These are phyloP conservation scores for Xerocomellus dryophilus DNA, from an alignment of 768 basidiomycete species.

Conservation along the genomic window DNA sequence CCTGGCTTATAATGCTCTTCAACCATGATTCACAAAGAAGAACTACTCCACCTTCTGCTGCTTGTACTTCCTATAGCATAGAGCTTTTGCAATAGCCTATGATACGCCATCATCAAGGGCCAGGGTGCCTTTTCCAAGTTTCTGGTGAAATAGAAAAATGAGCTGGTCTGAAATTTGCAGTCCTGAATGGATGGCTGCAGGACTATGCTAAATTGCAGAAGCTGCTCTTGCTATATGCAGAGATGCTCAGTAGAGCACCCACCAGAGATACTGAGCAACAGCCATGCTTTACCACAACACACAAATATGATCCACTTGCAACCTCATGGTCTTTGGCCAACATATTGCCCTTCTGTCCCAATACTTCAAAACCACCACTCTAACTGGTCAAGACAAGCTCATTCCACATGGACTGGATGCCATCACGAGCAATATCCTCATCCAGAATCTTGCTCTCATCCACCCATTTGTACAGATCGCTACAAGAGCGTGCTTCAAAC, in stretches of 20 bases:
- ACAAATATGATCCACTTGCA: background rate
- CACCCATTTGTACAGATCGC: background rate
- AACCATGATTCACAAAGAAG: too few relatives aligned
- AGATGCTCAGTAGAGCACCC: slow-evolving; percentile 17
- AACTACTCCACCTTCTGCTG: too few relatives aligned
- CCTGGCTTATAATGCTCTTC: too few relatives aligned
- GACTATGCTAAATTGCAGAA: slow-evolving; percentile 12
- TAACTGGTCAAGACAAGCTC: background rate
- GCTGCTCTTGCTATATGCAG: background rate
- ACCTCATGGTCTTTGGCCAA: background rate
- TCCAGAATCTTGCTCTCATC: background rate
- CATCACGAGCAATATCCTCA: background rate
- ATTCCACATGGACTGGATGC: slow-evolving; percentile 6
- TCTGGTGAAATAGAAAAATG: fast-evolving
- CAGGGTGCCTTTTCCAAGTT: background rate
- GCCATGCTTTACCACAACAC: background rate
- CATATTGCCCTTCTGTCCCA: background rate
- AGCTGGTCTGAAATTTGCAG: background rate
- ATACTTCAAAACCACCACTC: background rate
- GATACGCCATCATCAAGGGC: fast-evolving
- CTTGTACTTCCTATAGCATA: too few relatives aligned
- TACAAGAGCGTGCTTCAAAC: background rate
- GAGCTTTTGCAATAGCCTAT: background rate
- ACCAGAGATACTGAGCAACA: slow-evolving; percentile 2
- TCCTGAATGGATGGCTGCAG: background rate